Evolutionary conservation across 441 rosid genomes (phyloP).

Genomic region (Omphalea diandra): DNA sequence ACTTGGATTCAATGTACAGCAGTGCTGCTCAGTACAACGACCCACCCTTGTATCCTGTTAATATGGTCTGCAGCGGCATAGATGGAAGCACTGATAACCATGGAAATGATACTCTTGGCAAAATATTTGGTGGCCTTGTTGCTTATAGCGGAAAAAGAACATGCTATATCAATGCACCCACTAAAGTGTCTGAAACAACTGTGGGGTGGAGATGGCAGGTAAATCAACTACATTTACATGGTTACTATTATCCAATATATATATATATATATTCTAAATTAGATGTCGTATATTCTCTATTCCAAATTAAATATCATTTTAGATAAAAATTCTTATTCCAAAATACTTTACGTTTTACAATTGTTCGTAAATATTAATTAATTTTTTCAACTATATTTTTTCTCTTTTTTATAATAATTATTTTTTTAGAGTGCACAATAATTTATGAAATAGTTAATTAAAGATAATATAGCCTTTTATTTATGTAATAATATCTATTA

Average conservation of each 20-base stretch:
- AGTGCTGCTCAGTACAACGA: slow-evolving; percentile 59
- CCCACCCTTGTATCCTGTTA: slow-evolving; percentile 43
- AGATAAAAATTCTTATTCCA: no score
- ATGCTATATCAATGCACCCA: slow-evolving; percentile 35
- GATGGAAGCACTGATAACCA: slow-evolving; percentile 30
- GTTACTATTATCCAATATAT: background rate
- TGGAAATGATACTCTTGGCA: slow-evolving; percentile 36
- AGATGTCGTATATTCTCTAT: no score
- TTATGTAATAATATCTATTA: no score
- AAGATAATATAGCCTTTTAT: no score
- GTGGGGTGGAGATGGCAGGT: slow-evolving; percentile 57
- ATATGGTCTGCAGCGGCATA: slow-evolving; percentile 47
- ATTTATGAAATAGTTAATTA: no score
- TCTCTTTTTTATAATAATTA: no score
- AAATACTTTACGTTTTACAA: no score
- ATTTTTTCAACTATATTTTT: no score
- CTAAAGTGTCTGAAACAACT: slow-evolving; percentile 16
- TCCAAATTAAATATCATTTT: no score
- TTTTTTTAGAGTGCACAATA: no score
- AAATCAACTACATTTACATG: background rate
- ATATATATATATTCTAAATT: no score
- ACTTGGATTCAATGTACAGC: slow-evolving; percentile 28
- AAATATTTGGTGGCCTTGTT: slow-evolving; percentile 54
- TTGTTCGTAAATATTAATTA: no score
- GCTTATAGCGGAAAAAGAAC: slow-evolving; percentile 35